Evolutionary conservation across 2,329 filamentous ascomycete species (phyloP), one percentile per base, ranked within the genome.

Genomic region (Fusarium ambrosium): DNA sequence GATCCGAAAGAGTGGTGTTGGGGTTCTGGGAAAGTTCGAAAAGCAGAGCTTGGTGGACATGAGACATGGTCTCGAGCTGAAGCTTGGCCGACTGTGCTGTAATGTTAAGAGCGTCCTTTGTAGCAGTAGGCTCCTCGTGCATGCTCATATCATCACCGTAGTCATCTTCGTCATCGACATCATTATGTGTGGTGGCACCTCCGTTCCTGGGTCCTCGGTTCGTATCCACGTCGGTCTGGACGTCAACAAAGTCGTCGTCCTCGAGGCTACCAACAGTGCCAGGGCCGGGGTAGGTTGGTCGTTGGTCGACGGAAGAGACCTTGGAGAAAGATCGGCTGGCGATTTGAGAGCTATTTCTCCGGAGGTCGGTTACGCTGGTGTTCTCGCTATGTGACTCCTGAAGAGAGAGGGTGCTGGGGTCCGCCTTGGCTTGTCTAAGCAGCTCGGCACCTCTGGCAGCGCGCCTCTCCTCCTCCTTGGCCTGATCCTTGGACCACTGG

Each of bases 401-500:
- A 16, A 84, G 77, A 6, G 87, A 87, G 4, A 85, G 84, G 1
- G 87, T 84, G 68, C 89, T 85, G 70, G 94, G 92, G 71, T 97
- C 94, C 18, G 92, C 92, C 82, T 95, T 95, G 64, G 94, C 95
- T 80, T 95, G 92, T 73, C 90, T 91, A 62, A 97, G 84, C 39
- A 92, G 88, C 82, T 97, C 94, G 7, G 92, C 93, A 78, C 92
- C 93, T 66, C 91, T 92, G 9, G 91, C 91, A 37, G 92, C 92
- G 70, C 95, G 92, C 75, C 89, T 92, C 80, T 96, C 93, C 79
- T 98, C 96, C 82, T 97, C 95, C 77, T 93, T 95, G 9, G 95
- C 95, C 84, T 98, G 97, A 80, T 99, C 97, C 83, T 99, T 99
- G 73, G 95, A 93, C 93, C 95, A 98, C 81, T 98, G 97, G 60